Conservation (phyloP, 2,329 filamentous ascomycete genomes). For the Cladophialophora yegresii region DNA sequence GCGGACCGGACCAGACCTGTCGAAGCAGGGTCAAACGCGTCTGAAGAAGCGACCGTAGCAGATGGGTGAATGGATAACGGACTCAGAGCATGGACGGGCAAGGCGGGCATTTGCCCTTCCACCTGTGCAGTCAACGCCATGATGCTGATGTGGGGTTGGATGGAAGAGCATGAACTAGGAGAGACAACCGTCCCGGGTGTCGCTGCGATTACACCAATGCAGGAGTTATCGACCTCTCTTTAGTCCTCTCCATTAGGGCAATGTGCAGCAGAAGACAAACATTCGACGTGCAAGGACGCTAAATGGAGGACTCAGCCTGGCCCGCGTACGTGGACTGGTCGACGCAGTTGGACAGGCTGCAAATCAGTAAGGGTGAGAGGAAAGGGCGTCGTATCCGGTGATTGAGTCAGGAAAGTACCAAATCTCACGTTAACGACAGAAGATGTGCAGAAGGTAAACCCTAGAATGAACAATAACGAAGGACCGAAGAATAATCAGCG, state of each 20-base stretch:
- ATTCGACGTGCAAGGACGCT: constrained; percentile 12
- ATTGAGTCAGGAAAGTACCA: background rate
- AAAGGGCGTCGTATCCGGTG: background rate
- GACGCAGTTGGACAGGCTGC: constrained; percentile 4
- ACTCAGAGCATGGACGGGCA: constrained; percentile 29
- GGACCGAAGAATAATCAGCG: constrained; percentile 5
- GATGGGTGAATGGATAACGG: constrained; percentile 23
- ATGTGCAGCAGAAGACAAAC: background rate
- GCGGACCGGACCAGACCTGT: constrained; percentile 55
- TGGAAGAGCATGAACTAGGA: background rate
- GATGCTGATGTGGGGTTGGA: constrained; percentile 1
- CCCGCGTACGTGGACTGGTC: constrained; percentile 13
- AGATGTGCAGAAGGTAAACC: background rate
- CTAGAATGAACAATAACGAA: constrained; percentile 19
- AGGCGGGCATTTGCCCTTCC: constrained; percentile 27
- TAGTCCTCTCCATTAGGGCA: constrained; percentile 24
- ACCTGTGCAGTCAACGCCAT: constrained; percentile 22
- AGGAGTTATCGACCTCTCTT: constrained; percentile 6
- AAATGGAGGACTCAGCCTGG: constrained; percentile 1
- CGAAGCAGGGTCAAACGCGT: constrained; percentile 10
- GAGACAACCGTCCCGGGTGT: background rate
- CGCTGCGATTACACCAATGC: constrained; percentile 15
- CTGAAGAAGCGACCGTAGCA: constrained; percentile 14
- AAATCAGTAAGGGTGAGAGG: background rate
- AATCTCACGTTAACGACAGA: background rate